Evolutionary conservation across 2,329 filamentous ascomycete species (phyloP).

Genomic region (Pestalotiopsis sp.): DNA sequence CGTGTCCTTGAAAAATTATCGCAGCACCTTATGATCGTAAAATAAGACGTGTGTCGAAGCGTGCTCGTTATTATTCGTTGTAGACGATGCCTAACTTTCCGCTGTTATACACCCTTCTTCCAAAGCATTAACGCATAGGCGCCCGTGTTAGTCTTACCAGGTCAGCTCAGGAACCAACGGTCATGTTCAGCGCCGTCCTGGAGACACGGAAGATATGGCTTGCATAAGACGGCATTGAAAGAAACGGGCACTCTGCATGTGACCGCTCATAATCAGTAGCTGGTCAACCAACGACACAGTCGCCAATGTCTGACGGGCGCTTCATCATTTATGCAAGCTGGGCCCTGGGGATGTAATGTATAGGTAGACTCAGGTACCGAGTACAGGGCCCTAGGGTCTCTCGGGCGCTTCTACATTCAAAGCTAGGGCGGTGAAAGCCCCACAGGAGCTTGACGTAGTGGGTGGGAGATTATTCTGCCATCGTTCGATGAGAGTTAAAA

Average conservation of each 20-base stretch:
- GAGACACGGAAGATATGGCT: not conserved
- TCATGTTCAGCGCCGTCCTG: not conserved
- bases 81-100: not conserved
- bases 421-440: conserved; percentile 10
- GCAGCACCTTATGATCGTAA: too few relatives aligned
- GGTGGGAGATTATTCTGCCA: conserved; percentile 12
- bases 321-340: conserved; percentile 8
- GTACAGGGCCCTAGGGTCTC: not conserved
- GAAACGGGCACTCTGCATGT: not conserved
- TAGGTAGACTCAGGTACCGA: not conserved
- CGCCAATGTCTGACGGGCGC: not conserved
- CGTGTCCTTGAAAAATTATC: too few relatives aligned
- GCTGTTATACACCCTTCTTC: not conserved
- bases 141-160: not conserved
- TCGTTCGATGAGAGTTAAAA: conserved; percentile 13
- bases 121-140: not conserved
- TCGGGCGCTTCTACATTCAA: too few relatives aligned
- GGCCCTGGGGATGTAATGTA: not conserved
- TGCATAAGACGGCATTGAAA: conserved; percentile 3
- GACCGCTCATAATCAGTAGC: not conserved
- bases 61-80: not conserved
- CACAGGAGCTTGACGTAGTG: conserved; percentile 1
- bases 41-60: too few relatives aligned
- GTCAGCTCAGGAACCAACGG: not conserved
- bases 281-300: not conserved